Conservation (phyloP, 2,329 filamentous ascomycete species). For the Calonectria fujianensis region DNA sequence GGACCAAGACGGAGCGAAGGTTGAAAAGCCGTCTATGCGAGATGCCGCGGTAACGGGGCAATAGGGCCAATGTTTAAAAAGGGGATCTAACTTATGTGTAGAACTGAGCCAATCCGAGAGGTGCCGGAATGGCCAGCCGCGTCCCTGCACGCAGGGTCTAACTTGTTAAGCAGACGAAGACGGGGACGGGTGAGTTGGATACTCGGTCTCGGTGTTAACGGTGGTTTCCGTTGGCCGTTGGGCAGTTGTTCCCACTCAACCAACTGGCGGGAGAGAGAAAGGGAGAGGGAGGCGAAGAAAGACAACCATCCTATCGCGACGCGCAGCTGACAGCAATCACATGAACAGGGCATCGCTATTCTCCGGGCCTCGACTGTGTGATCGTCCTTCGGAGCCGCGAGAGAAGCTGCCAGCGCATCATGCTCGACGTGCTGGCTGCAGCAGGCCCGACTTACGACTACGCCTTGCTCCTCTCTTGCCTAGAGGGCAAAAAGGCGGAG, state of each 20-base stretch:
- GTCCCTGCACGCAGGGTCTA: constrained; percentile 18
- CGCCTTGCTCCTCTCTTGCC: constrained; percentile 17
- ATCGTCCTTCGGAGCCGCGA: constrained; percentile 12
- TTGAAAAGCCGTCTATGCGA: constrained; percentile 28
- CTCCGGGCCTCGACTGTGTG: constrained; percentile 3
- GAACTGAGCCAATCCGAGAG: constrained; percentile 28
- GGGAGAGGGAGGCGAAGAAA: neutral
- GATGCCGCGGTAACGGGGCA: constrained; percentile 32
- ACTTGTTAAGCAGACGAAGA: constrained; percentile 21
- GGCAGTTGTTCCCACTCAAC: constrained; percentile 10
- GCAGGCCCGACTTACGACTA: neutral
- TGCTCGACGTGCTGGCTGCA: constrained; percentile 36
- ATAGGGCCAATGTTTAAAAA: constrained; percentile 2
- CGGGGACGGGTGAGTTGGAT: neutral
- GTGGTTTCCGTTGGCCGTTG: constrained; percentile 30
- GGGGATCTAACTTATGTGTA: constrained; percentile 20
- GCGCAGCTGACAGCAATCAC: constrained; percentile 40
- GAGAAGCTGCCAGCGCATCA: constrained; percentile 47
- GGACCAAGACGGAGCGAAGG: constrained; percentile 28
- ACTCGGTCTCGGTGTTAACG: constrained; percentile 25
- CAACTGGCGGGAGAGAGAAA: neutral
- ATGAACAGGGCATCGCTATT: constrained; percentile 39
- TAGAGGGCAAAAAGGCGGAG: constrained; percentile 25
- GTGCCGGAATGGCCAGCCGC: constrained; percentile 9
- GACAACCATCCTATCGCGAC: neutral